These are phyloP conservation scores for Choiromyces venosus DNA, from an alignment of 495 filamentous ascomycete species.

Conservation along the genomic window DNA sequence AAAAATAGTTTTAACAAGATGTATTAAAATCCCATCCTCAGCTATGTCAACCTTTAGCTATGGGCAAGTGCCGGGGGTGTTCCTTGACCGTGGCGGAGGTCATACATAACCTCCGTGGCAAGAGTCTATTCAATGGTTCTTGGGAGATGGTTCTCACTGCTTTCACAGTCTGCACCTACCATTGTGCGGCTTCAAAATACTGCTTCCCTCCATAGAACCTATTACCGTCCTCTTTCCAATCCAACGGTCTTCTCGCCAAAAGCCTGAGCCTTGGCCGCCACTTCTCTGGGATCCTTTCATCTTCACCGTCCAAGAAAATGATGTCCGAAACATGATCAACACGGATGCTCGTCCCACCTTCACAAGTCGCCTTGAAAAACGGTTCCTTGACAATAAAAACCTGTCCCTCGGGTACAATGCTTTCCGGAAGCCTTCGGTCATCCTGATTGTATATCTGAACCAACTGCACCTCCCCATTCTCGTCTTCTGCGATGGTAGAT, in stretches of 20 bases:
- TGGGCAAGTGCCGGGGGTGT: not conserved
- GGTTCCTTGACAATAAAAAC: slow-evolving; percentile 26
- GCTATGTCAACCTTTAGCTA: not conserved
- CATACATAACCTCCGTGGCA: not conserved
- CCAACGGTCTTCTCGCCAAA: slow-evolving; percentile 6
- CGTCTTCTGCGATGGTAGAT: slow-evolving; percentile 21
- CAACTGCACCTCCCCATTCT: slow-evolving; percentile 23
- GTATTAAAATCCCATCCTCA: not conserved
- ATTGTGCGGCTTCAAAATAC: slow-evolving; percentile 22
- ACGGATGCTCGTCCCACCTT: slow-evolving; percentile 16
- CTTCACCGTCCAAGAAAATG: slow-evolving; percentile 17
- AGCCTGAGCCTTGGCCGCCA: slow-evolving; percentile 16
- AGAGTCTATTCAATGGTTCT: not conserved
- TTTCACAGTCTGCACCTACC: slow-evolving; percentile 5
- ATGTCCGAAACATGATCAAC: slow-evolving; percentile 31
- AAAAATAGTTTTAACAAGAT: not conserved
- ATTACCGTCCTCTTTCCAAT: slow-evolving; percentile 29
- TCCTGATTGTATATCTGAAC: slow-evolving; percentile 25
- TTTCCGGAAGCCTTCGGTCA: not conserved
- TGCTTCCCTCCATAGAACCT: not conserved
- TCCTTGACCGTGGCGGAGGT: not conserved
- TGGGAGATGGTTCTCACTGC: not conserved
- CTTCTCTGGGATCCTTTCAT: slow-evolving; percentile 11
- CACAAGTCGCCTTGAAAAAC: slow-evolving; percentile 18
- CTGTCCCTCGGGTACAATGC: slow-evolving; percentile 23